These are phyloP conservation scores for Debaryomyces subglobosus DNA, from an alignment of 1,139 yeast species.

Conservation along the genomic window DNA sequence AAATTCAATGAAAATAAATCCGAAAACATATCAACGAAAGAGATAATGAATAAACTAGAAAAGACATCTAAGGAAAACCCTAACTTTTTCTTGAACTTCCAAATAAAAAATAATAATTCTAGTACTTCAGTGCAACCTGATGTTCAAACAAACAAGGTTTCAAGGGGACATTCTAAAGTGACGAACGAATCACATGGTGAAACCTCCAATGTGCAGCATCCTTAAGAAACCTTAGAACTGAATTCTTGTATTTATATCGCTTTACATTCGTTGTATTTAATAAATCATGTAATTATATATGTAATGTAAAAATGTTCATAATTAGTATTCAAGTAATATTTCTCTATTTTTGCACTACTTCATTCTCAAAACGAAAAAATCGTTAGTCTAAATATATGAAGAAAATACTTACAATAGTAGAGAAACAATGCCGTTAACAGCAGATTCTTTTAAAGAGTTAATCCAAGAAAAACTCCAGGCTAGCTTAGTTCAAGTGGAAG, in stretches of 20 bases:
- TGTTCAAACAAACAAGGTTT: constrained; percentile 37
- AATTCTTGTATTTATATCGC: background rate
- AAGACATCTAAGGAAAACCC: constrained; percentile 36
- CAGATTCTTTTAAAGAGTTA: constrained; percentile 47
- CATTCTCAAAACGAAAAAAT: background rate
- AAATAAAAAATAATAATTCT: constrained; percentile 20
- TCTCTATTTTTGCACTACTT: constrained; percentile 1
- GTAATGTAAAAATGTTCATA: background rate
- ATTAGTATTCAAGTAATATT: background rate
- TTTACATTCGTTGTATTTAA: background rate
- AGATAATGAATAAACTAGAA: constrained; percentile 38
- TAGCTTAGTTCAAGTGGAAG: constrained; percentile 62
- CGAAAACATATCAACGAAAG: constrained; percentile 29
- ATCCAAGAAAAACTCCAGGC: constrained; percentile 58
- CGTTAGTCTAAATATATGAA: background rate
- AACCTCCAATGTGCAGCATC: constrained; percentile 14
- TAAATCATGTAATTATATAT: background rate
- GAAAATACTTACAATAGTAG: background rate
- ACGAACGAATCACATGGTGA: constrained; percentile 34
- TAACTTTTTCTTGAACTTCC: constrained; percentile 28
- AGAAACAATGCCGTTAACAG: constrained; percentile 41
- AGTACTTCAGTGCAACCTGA: constrained; percentile 27
- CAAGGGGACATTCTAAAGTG: constrained; percentile 39
- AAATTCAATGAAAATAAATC: constrained; percentile 22
- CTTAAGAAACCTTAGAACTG: background rate